phyloP scores from a whole-genome alignment of 345 rosid genomes.

The Corchorus olitorius region DNA sequence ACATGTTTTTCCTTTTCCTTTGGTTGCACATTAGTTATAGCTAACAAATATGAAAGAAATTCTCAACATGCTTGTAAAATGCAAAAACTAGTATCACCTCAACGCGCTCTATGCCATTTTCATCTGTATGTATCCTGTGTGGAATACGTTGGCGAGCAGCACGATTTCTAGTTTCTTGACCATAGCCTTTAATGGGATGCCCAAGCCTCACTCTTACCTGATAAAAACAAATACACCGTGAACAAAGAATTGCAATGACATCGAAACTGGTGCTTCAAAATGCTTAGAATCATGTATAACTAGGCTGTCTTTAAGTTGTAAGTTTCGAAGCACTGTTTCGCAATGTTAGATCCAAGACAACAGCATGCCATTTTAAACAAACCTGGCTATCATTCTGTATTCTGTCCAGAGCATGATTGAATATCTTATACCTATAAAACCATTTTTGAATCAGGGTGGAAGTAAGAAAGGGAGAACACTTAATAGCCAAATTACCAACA shows the following conservation, averaged over 20 bases:
- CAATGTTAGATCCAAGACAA: neutral
- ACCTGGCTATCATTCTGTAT: constrained; percentile 96
- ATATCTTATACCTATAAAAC: constrained; percentile 73
- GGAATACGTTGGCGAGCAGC: constrained; percentile 97
- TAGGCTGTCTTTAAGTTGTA: neutral
- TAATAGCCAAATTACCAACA: constrained; percentile 20
- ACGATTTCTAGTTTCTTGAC: constrained; percentile 94
- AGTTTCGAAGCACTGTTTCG: neutral
- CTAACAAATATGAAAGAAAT: neutral
- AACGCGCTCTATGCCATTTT: constrained; percentile 92
- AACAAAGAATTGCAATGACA: constrained; percentile 4
- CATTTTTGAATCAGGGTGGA: constrained; percentile 18
- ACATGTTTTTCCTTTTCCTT: neutral
- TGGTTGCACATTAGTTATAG: neutral
- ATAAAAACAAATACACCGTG: constrained; percentile 23
- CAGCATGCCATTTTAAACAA: constrained; percentile 24
- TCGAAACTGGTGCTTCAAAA: neutral
- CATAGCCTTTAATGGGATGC: constrained; percentile 93
- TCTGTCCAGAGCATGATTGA: constrained; percentile 82
- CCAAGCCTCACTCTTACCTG: constrained; percentile 97
- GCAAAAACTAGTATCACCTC: constrained; percentile 49
- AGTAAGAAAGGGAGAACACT: neutral
- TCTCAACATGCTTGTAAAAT: neutral
- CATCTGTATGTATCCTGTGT: constrained; percentile 75
- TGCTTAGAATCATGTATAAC: neutral